These are phyloP conservation scores for Myriosclerotinia duriaeana DNA, from an alignment of 2,329 filamentous ascomycete species.

Conservation along the genomic window DNA sequence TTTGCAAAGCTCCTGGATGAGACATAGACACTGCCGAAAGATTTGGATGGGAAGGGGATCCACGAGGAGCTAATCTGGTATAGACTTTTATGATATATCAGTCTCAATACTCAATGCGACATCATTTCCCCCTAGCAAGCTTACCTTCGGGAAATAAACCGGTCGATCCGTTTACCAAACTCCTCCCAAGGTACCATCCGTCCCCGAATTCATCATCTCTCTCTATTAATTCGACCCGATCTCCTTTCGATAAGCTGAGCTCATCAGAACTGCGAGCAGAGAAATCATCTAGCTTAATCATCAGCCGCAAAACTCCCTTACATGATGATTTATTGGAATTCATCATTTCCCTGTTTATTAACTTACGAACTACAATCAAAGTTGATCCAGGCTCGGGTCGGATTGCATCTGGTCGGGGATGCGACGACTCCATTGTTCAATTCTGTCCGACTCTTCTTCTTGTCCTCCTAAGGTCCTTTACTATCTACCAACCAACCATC, in stretches of 20 bases:
- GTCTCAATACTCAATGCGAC: conserved; percentile 17
- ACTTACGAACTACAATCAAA: conserved; percentile 71
- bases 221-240: conserved; percentile 79
- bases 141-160: conserved; percentile 81
- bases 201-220: conserved; percentile 87
- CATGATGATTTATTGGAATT: not conserved
- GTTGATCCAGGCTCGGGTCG: conserved; percentile 64
- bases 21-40: conserved; percentile 29
- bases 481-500: conserved; percentile 17
- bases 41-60: conserved; percentile 37
- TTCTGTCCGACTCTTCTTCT: conserved; percentile 16
- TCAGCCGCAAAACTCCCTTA: conserved; percentile 9
- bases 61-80: conserved; percentile 41
- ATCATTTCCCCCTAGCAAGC: conserved; percentile 12
- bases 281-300: conserved; percentile 71
- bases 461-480: not conserved
- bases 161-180: conserved; percentile 69
- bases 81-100: conserved; percentile 38
- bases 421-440: conserved; percentile 41
- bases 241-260: conserved; percentile 80
- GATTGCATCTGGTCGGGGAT: conserved; percentile 38
- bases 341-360: conserved; percentile 36
- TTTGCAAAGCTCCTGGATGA: conserved; percentile 23
- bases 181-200: conserved; percentile 78
- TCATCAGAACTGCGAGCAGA: conserved; percentile 89